Base-by-base conservation (phyloP, 164 flowering plant genomes). In the Stephania yunnanensis region DNA sequence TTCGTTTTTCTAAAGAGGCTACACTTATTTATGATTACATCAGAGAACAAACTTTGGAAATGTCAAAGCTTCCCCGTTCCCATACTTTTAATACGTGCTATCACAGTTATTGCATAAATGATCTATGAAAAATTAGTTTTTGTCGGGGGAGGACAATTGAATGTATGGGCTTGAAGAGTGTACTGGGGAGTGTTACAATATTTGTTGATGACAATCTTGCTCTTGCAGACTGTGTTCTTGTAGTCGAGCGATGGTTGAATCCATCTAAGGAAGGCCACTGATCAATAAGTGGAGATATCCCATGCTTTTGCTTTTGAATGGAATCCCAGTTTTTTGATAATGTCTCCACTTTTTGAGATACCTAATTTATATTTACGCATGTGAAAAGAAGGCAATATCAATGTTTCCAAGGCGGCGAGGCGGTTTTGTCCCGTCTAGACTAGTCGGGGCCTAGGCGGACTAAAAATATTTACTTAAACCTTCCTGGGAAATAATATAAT, bases 181-280 rank as follows among this genome's bases (percentile, higher is more conserved):
- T 20, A 10, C 10, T 70, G 19, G 11, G 72, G 52, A 20, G 11
- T 46, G 22, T 45, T 70, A 53, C 20, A 6, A 46, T 45, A 46
- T 22, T 48, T 48, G 53, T 48, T 70, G 52, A 45, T 19, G 55
- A 70, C 5, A n/a, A 70, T 46, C 72, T 25, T 70, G 29, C 30
- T 46, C 46, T 7, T n/a, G 10, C 9, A 10, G 31, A 25, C 67
- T 72, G 46, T 11, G 65, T 72, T 58, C 25, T 55, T 55, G 36
- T 65, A 15, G 19, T 73, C 66, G 36, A 36, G 68, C 61, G 68
- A 44, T 61, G 10, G 45, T 46, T 73, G 67, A 52, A 68, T 31
- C 3, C 31, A 58, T 73, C 30, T 69, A 0, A 2, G 52, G 52
- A 69, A 69, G 52, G 30, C 25, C 22, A 58, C n/a, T 36, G 42